Percentiles rank a stretch among this genome's conserved stretches.
Conservation (phyloP, 2,329 filamentous ascomycete genomes). For the Hortaea werneckii region DNA sequence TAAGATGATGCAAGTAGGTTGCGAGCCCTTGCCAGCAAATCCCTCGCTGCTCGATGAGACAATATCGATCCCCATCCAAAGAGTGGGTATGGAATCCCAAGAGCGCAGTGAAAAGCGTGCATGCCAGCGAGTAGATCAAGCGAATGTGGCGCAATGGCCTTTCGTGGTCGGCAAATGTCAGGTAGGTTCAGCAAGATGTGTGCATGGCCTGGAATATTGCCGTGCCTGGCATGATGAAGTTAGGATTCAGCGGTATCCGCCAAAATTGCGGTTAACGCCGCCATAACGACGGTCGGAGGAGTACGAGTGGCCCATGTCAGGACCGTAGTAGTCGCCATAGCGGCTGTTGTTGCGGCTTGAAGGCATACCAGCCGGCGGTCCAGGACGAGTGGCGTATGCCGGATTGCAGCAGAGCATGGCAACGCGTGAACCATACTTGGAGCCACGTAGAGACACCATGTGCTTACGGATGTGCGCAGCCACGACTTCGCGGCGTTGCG, state of each 20-base stretch:
- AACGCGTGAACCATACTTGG: conserved; percentile 95
- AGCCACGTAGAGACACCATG: conserved; percentile 96
- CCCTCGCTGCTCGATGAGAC: conserved; percentile 3
- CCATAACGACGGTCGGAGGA: conserved; percentile 9
- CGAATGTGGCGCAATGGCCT: neutral
- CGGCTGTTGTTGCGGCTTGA: conserved; percentile 12
- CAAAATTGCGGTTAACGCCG: conserved; percentile 14
- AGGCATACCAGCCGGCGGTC: conserved; percentile 59
- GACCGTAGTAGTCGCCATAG: conserved; percentile 9
- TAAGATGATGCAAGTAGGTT: conserved; percentile 3
- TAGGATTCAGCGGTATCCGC: conserved; percentile 3
- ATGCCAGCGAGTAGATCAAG: neutral
- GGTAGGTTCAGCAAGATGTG: neutral
- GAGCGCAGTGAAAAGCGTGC: conserved; percentile 5
- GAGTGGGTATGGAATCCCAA: neutral
- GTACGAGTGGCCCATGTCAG: conserved; percentile 6
- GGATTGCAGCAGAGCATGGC: conserved; percentile 99
- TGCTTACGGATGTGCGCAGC: conserved; percentile 92
- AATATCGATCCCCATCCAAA: conserved; percentile 6
- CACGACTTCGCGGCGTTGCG: conserved; percentile 86
- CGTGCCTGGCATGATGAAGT: neutral
- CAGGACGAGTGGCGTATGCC: conserved; percentile 76
- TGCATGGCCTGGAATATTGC: neutral
- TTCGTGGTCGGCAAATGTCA: neutral
- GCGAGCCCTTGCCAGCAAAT: conserved; percentile 5